phyloP scores from a whole-genome alignment of 176 grass and related monocot species.

The Chloris gayana region DNA sequence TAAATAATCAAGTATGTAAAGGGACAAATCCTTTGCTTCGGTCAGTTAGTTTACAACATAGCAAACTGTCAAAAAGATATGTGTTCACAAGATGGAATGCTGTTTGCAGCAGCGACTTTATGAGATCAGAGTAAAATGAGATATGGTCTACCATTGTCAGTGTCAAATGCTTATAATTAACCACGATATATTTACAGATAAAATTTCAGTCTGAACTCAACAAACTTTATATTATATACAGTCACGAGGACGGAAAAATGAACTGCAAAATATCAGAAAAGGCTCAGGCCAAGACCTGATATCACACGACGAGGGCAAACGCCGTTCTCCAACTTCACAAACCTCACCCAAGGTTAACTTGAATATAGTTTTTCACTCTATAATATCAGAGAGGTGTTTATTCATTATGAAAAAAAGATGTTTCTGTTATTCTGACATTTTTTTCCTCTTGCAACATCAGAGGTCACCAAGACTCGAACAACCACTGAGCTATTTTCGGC shows the following conservation, averaged over 20 bases:
- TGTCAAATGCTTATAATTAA: not conserved
- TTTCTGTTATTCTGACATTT: not conserved
- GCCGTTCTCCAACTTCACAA: constrained; percentile 44
- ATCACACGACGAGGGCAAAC: constrained; percentile 42
- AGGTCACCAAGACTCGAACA: constrained; percentile 51
- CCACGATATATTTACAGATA: not conserved
- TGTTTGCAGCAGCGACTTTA: not conserved
- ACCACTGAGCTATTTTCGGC: constrained; percentile 55
- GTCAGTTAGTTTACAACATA: not conserved
- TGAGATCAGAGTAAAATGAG: not conserved
- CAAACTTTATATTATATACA: constrained; percentile 1
- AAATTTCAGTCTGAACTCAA: not conserved
- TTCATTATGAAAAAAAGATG: not conserved
- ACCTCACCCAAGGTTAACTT: constrained; percentile 50
- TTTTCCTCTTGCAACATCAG: constrained; percentile 15
- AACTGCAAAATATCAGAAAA: constrained; percentile 41
- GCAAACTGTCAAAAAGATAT: not conserved
- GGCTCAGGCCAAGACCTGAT: constrained; percentile 32
- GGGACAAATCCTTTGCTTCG: not conserved
- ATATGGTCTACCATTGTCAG: not conserved
- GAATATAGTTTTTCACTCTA: not conserved
- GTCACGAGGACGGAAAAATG: constrained; percentile 50
- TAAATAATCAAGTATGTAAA: not conserved
- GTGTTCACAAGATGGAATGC: not conserved
- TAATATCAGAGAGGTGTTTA: not conserved